Percentiles rank a stretch among this genome's conserved stretches.
These are phyloP conservation scores for Sordariomycetes sp. DNA, from an alignment of 2,329 filamentous ascomycete species.

Conservation along the genomic window DNA sequence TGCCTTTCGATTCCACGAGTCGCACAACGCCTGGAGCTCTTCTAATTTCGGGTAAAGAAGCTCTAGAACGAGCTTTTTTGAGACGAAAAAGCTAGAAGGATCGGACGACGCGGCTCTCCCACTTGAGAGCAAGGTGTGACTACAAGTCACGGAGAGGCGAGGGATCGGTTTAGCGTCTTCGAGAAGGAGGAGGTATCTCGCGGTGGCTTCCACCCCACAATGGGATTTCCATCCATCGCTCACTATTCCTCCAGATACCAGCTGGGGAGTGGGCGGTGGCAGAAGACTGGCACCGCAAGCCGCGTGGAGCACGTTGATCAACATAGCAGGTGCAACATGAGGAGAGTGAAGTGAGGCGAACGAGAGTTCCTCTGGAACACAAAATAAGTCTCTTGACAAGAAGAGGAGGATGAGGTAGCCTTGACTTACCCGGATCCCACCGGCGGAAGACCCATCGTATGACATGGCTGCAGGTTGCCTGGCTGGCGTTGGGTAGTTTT, in stretches of 20 bases:
- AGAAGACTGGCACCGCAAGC: slow-evolving; percentile 47
- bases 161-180: slow-evolving; percentile 16
- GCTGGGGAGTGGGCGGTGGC: slow-evolving; percentile 16
- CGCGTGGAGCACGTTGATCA: slow-evolving; percentile 58
- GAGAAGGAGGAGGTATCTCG: slow-evolving; percentile 46
- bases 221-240: slow-evolving; percentile 36
- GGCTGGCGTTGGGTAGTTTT: slow-evolving; percentile 57
- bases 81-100: slow-evolving; percentile 22
- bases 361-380: slow-evolving; percentile 45
- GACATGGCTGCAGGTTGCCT: slow-evolving; percentile 58
- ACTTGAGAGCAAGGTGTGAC: background rate
- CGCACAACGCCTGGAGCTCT: slow-evolving; percentile 33
- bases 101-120: slow-evolving; percentile 14
- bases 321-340: slow-evolving; percentile 53
- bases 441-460: slow-evolving; percentile 72
- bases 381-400: slow-evolving; percentile 1
- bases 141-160: background rate
- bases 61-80: slow-evolving; percentile 41
- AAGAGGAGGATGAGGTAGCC: background rate
- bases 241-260: slow-evolving; percentile 34
- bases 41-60: slow-evolving; percentile 41
- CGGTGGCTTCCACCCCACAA: slow-evolving; percentile 28
- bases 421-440: slow-evolving; percentile 66
- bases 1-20: slow-evolving; percentile 33
- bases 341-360: slow-evolving; percentile 55